Base-by-base conservation (phyloP, 192 early-diverging fungal species). In the Coemansia furcata region DNA sequence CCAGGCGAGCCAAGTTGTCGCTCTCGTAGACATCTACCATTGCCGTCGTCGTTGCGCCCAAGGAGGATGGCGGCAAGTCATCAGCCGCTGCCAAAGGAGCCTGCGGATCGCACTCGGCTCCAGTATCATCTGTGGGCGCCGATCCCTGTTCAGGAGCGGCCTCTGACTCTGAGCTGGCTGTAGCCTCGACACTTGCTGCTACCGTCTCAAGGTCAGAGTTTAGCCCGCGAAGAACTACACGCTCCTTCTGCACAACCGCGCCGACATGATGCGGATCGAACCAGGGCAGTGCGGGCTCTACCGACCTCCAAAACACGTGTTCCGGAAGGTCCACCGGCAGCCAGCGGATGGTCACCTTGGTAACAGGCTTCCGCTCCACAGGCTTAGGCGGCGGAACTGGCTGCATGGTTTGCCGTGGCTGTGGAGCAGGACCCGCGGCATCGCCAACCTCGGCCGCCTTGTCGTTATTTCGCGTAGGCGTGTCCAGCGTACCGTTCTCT, bases 271-370 rank as follows among this genome's bases (percentile, higher is more conserved):
- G 43, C 4, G 71, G 44, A 33, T 71, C 68, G 21, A 73, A 77
- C 80, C 80, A 82, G 8, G 71, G 80, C 21, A 82, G 65, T 0
- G 80, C 63, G 2, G 80, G 43, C 66, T 82, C 80, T 2, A 66
- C 65, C 0, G 80, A 66, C 14, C 43, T 69, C 80, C 80, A 82
- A 50, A 82, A 77, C 43, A 82, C 74, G 26, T 82, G 74, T 26
- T 82, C 79, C 37, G 79, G 79, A 2, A 82, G 67, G 36, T 76
- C 74, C 12, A 66, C 61, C 14, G 79, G 79, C 49, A 80, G 60
- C 78, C 78, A 76, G 60, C 78, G 73, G 21, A 80, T 62, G 37
- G 73, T 72, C n/a, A 80, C 63, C 63, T 80, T 80, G 33, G 71
- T 69, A 0, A 47, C n/a, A 29, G 60, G 71, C 49, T 69, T 62